phyloP scores from a whole-genome alignment of 2,329 filamentous ascomycete species.

The Fusarium sp. region DNA sequence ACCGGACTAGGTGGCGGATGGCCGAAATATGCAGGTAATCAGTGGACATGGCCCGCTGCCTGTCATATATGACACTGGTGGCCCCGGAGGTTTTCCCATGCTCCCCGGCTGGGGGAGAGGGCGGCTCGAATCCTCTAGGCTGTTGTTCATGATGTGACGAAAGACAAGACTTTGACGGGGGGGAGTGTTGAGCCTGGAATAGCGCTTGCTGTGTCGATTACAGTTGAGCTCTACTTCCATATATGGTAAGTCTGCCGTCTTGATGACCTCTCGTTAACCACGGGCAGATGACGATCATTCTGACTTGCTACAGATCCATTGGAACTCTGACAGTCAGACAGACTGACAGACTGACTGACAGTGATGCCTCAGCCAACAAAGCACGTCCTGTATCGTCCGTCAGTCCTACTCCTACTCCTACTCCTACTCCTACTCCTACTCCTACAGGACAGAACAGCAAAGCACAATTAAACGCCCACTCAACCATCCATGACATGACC shows the following conservation, averaged over 20 bases:
- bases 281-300: not conserved
- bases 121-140: not conserved
- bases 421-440: too few species aligned
- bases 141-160: slow-evolving; percentile 26
- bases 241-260: not conserved
- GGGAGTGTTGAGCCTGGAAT: not conserved
- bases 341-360: not conserved
- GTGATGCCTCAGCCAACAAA: not conserved
- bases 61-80: slow-evolving; percentile 33
- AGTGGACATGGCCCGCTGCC: slow-evolving; percentile 1
- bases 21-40: slow-evolving; percentile 17
- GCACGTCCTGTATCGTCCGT: not conserved
- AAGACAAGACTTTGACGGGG: not conserved
- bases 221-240: not conserved
- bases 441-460: not conserved
- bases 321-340: not conserved
- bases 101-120: slow-evolving; percentile 15
- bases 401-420: not conserved
- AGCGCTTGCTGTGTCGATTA: slow-evolving; percentile 1
- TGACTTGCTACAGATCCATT: not conserved
- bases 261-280: not conserved
- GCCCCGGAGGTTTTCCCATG: slow-evolving; percentile 11
- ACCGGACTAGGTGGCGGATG: not conserved
- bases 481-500: slow-evolving; percentile 14
- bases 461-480: slow-evolving; percentile 1